Evolutionary conservation across 140 eudicot genomes (phyloP).

Genomic region (Artemisia princeps): DNA sequence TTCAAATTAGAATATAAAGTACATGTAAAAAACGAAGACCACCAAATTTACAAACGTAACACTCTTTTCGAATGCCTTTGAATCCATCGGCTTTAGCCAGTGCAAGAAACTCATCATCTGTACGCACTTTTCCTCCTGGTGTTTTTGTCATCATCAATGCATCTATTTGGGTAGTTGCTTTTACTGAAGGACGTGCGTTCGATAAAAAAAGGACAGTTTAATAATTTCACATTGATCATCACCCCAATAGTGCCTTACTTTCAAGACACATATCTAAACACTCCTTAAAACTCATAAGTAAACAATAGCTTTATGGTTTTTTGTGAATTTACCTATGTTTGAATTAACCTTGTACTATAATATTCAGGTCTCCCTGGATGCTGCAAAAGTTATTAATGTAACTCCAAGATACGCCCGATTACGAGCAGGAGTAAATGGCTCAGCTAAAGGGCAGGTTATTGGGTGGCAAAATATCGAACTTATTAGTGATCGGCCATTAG

Average conservation of each 20-base stretch:
- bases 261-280: too few species aligned
- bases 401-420: conserved; percentile 89
- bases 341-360: conserved; percentile 1
- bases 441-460: conserved; percentile 73
- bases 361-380: conserved; percentile 81
- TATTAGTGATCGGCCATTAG: conserved; percentile 91
- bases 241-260: conserved; percentile 14
- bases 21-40: background rate
- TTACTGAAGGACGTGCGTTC: background rate
- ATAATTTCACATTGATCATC: conserved; percentile 5
- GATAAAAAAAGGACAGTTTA: conserved; percentile 15
- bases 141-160: conserved; percentile 12
- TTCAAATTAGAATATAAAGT: too few species aligned
- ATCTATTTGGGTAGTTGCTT: background rate
- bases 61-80: conserved; percentile 13
- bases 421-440: conserved; percentile 83
- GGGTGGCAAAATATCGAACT: conserved; percentile 97
- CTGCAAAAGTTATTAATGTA: conserved; percentile 79
- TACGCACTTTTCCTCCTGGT: conserved; percentile 20
- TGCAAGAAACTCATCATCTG: conserved; percentile 23
- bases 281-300: too few species aligned
- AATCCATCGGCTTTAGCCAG: conserved; percentile 47
- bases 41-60: conserved; percentile 15
- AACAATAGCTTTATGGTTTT: too few species aligned
- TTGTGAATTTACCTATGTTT: too few species aligned